Evolutionary conservation across 139 green algal genomes (phyloP).

Genomic region (Picochlorum sp.): DNA sequence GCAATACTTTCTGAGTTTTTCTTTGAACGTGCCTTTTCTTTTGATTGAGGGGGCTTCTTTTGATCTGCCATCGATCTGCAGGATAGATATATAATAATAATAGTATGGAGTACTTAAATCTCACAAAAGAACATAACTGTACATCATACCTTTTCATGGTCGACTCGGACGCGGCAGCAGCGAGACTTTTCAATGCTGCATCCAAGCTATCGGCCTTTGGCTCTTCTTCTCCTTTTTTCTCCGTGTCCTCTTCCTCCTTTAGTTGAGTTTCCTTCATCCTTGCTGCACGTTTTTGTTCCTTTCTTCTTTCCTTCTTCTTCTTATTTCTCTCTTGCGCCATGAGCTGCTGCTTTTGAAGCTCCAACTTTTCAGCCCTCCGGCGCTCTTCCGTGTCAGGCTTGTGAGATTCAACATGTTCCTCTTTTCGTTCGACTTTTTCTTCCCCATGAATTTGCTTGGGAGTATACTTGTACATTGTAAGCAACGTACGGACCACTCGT

Average conservation of each 20-base stretch:
- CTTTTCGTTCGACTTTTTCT: too few relatives aligned
- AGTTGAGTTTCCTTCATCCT: constrained; percentile 6
- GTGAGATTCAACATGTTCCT: too few relatives aligned
- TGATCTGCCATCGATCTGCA: neutral
- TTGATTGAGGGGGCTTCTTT: neutral
- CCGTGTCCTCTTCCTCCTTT: constrained; percentile 6
- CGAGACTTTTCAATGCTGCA: constrained; percentile 20
- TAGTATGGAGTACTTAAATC: too few relatives aligned
- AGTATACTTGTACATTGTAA: constrained; percentile 36
- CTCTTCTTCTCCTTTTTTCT: constrained; percentile 43
- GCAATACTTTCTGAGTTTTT: constrained; percentile 35
- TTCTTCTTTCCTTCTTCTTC: neutral
- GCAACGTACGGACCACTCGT: constrained; percentile 53
- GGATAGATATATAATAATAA: too few relatives aligned
- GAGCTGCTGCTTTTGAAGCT: too few relatives aligned
- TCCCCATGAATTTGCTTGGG: too few relatives aligned
- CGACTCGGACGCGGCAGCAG: constrained; percentile 25
- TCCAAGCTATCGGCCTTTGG: constrained; percentile 46
- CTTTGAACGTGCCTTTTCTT: constrained; percentile 8
- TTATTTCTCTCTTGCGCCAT: constrained; percentile 3
- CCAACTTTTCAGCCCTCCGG: too few relatives aligned
- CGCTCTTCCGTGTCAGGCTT: too few relatives aligned
- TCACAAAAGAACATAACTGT: too few relatives aligned
- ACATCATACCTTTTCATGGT: constrained; percentile 29
- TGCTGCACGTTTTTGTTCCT: neutral